Evolutionary conservation across 2,329 filamentous ascomycete genomes (phyloP).

Genomic region (Xylariales sp.): DNA sequence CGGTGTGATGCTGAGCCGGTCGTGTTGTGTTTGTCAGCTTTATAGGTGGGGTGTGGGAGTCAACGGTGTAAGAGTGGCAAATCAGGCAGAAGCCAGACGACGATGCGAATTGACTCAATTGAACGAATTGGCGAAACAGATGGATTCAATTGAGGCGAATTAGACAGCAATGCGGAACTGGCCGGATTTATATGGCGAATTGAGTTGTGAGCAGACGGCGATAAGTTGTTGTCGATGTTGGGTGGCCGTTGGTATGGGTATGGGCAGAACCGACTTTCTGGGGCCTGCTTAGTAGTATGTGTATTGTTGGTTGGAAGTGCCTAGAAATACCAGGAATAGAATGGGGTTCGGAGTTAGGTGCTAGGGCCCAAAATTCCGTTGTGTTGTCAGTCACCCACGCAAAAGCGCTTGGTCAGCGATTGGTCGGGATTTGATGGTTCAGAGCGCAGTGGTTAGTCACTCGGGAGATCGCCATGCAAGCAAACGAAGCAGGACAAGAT

Average conservation of each 20-base stretch:
- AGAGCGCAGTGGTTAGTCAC: too few relatives aligned
- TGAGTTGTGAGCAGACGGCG: too few relatives aligned
- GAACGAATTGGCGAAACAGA: conserved; percentile 6
- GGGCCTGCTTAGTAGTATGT: too few relatives aligned
- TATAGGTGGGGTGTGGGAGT: conserved; percentile 8
- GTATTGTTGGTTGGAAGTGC: too few relatives aligned
- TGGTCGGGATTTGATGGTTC: conserved; percentile 6
- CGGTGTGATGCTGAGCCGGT: too few relatives aligned
- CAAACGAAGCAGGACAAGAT: too few relatives aligned
- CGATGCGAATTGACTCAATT: conserved; percentile 19
- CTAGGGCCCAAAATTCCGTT: conserved; percentile 5
- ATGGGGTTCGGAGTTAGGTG: conserved; percentile 6
- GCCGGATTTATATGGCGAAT: conserved; percentile 4
- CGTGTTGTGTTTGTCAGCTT: conserved; percentile 20
- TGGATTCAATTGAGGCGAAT: conserved; percentile 14
- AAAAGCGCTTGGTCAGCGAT: too few relatives aligned
- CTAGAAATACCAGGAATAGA: conserved; percentile 4
- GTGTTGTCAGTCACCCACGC: too few relatives aligned
- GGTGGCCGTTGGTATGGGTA: conserved; percentile 2
- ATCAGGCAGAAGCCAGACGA: conserved; percentile 18
- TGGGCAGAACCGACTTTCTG: too few relatives aligned
- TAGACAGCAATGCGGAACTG: conserved; percentile 2
- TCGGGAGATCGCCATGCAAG: too few relatives aligned
- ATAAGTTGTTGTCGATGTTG: conserved; percentile 1
- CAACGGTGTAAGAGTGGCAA: conserved; percentile 18